These are phyloP conservation scores for Powellomyces hirtus DNA, from an alignment of 192 early-diverging fungal species.

Conservation along the genomic window DNA sequence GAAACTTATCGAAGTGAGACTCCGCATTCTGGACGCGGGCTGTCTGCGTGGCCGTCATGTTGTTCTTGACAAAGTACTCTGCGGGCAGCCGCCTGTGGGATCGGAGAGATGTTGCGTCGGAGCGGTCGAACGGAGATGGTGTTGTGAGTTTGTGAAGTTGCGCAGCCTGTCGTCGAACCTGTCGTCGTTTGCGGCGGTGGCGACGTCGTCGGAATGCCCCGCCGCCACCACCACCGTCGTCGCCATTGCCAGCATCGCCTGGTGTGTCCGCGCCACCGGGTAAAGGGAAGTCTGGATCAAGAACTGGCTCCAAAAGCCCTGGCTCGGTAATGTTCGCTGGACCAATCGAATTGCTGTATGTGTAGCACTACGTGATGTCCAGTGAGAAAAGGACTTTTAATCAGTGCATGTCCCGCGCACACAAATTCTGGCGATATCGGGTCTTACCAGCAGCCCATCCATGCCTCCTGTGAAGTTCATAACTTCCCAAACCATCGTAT, in stretches of 20 bases:
- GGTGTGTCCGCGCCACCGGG: not conserved
- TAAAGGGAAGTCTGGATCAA: not conserved
- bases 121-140: no score
- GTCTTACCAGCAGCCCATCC: slow-evolving; percentile 5
- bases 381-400: not conserved
- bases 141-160: no score
- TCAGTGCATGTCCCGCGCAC: not conserved
- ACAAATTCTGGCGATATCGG: not conserved
- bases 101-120: no score
- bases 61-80: not conserved
- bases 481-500: not conserved
- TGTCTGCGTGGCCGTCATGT: not conserved
- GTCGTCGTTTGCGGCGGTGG: not conserved
- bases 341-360: slow-evolving; percentile 15
- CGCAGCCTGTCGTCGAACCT: not conserved
- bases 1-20: not conserved
- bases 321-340: not conserved
- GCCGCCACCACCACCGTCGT: not conserved
- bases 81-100: not conserved
- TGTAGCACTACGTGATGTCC: slow-evolving; percentile 4
- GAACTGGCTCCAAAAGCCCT: not conserved
- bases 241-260: not conserved
- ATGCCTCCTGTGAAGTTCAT: not conserved
- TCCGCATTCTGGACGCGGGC: not conserved
- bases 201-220: not conserved